phyloP scores from a whole-genome alignment of 176 grass and related monocot species.

The Melocanna baccifera region DNA sequence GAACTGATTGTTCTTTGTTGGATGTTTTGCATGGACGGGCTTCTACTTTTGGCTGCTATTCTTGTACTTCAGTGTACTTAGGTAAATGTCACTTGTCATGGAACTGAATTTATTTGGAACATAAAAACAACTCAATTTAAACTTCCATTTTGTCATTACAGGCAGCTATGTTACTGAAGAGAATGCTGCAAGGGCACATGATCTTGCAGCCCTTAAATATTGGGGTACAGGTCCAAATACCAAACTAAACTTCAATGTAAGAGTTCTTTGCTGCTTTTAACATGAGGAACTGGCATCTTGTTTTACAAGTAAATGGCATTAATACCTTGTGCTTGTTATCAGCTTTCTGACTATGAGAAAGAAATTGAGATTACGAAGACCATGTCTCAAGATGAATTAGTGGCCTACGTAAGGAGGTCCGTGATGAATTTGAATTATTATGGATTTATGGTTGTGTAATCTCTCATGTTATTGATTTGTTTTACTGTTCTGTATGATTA shows the following conservation, averaged over 20 bases:
- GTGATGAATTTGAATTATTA: conserved; percentile 1
- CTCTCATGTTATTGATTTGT: neutral
- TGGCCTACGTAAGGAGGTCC: conserved; percentile 89
- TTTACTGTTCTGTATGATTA: conserved; percentile 5
- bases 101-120: conserved; percentile 17
- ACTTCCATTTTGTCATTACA: conserved; percentile 37
- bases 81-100: conserved; percentile 38
- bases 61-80: conserved; percentile 73
- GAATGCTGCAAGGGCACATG: conserved; percentile 88
- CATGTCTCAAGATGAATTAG: conserved; percentile 91
- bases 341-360: conserved; percentile 81
- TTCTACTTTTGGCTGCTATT: conserved; percentile 16
- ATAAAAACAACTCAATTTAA: conserved; percentile 22
- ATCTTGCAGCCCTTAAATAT: conserved; percentile 92
- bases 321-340: neutral
- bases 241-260: conserved; percentile 91
- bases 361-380: conserved; percentile 82
- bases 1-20: conserved; percentile 20
- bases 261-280: conserved; percentile 15
- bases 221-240: conserved; percentile 62
- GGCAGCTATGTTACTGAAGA: conserved; percentile 98
- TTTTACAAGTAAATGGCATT: conserved; percentile 14
- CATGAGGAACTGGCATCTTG: conserved; percentile 24
- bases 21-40: conserved; percentile 27
- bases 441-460: neutral